Percentiles rank a stretch among this genome's conserved stretches.
These are phyloP conservation scores for Boletus huronensis DNA, from an alignment of 768 basidiomycete genomes.

Conservation along the genomic window DNA sequence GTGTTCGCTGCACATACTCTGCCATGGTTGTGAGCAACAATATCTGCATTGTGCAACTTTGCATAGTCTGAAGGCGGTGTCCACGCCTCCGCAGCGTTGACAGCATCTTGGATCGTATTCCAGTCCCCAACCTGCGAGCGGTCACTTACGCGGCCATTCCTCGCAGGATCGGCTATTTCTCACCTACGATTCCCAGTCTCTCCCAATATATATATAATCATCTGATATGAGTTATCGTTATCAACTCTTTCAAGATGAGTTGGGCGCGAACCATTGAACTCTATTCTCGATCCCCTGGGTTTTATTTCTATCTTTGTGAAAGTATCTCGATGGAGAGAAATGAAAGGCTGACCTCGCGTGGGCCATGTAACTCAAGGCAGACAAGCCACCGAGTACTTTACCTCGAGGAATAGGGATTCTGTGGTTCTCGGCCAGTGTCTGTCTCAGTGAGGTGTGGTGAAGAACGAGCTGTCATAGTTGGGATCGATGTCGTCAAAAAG, in stretches of 20 bases:
- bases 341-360: slow-evolving; percentile 3
- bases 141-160: background rate
- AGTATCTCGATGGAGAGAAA: background rate
- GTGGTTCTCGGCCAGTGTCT: slow-evolving; percentile 2
- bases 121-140: slow-evolving; percentile 12
- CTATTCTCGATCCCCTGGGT: slow-evolving; percentile 13
- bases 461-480: slow-evolving; percentile 9
- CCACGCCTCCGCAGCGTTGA: slow-evolving; percentile 14
- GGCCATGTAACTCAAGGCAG: slow-evolving; percentile 14
- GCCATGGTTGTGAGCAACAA: slow-evolving; percentile 9
- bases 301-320: background rate
- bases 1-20: background rate
- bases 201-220: slow-evolving; percentile 5
- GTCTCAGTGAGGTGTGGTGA: slow-evolving; percentile 13
- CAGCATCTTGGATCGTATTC: slow-evolving; percentile 11
- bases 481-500: slow-evolving; percentile 6
- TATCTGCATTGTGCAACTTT: slow-evolving; percentile 12
- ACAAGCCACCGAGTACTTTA: slow-evolving; percentile 12
- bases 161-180: background rate
- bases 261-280: slow-evolving; percentile 7
- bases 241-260: background rate
- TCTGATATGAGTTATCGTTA: background rate
- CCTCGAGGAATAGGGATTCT: slow-evolving; percentile 6
- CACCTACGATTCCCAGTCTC: slow-evolving; percentile 14
- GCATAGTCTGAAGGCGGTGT: slow-evolving; percentile 10